Evolutionary conservation across 2,329 filamentous ascomycete species (phyloP), one percentile per base, ranked within the genome.

Genomic region (Neonectria ditissima): DNA sequence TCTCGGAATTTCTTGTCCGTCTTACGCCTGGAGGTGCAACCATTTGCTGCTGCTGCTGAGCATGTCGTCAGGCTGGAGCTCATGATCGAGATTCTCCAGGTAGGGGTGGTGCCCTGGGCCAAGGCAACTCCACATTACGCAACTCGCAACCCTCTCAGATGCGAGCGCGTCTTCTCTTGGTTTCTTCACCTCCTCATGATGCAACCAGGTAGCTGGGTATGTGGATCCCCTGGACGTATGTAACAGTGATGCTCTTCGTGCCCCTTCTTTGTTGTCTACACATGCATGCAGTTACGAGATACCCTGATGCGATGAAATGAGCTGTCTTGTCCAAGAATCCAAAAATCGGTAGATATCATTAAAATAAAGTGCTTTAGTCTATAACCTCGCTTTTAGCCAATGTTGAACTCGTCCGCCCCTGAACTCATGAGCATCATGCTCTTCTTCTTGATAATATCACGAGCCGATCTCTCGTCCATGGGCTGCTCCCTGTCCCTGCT

Each of bases 401-500:
- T 86, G 75, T 92, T 92, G 73, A 92, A 92, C 79, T 92, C 89
- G 67, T 84, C 84, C 20, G 88, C 86, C 63, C 82, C 83, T 69
- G 88, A 87, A 79, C 87, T 89, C 80, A 86, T 86, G 80, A 88
- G 81, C 87, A 87, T 91, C 78, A 84, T 87, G 77, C 83, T 87
- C 66, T 88, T 89, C 86, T 75, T 87, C 85, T 76, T 88, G 83
- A 74, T 83, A 54, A 86, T 80, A 48, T 83, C 80, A 48, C 78
- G 79, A 30, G 74, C 73, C 30, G 75, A 67, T 58, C 69, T 75
- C 54, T 75, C 73, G 24, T 77, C 75, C 22, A 74, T 73, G 39
- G 74, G 75, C 44, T 80, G 78, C 5, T 80, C 81, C 68, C 80
- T 79, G 37, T 80, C 37, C 37, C 37, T 78, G 56, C 34, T 37